These are phyloP conservation scores for Syncephalastrum racemosum DNA, from an alignment of 371 early-diverging fungal genomes.

Conservation along the genomic window DNA sequence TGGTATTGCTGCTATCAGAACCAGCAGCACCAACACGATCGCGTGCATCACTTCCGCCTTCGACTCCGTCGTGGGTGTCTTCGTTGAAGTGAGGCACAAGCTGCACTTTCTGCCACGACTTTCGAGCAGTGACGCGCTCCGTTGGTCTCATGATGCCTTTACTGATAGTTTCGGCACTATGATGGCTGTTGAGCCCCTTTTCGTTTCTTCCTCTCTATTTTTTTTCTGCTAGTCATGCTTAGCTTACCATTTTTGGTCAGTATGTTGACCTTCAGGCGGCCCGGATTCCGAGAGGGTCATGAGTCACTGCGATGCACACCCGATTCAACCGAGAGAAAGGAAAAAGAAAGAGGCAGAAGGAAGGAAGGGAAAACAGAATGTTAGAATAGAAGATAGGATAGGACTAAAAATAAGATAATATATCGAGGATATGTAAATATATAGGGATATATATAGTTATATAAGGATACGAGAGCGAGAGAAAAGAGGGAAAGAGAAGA, in stretches of 20 bases:
- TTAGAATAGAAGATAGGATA: slow-evolving; percentile 1
- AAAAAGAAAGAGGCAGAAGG: not conserved
- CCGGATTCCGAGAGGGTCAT: slow-evolving; percentile 17
- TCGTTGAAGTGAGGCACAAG: not conserved
- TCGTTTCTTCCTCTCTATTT: not conserved
- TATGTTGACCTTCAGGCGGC: slow-evolving; percentile 10
- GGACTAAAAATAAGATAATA: not conserved
- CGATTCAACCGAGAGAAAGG: slow-evolving; percentile 1
- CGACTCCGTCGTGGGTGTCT: not conserved
- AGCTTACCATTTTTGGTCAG: slow-evolving; percentile 16
- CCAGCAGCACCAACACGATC: not conserved
- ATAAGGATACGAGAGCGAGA: slow-evolving; percentile 3
- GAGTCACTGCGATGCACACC: no score
- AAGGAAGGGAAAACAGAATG: slow-evolving; percentile 3
- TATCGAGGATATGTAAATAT: not conserved
- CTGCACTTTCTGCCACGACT: slow-evolving; percentile 2
- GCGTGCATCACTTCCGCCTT: not conserved
- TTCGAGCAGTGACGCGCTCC: no score
- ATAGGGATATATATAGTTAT: slow-evolving; percentile 1
- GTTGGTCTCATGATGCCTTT: no score
- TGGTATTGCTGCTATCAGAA: not conserved
- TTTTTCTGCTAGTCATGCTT: not conserved
- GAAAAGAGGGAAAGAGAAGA: slow-evolving; percentile 5
- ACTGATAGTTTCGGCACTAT: not conserved
- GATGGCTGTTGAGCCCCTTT: not conserved